phyloP scores from a whole-genome alignment of 768 basidiomycete genomes.

The Russula brevipes region DNA sequence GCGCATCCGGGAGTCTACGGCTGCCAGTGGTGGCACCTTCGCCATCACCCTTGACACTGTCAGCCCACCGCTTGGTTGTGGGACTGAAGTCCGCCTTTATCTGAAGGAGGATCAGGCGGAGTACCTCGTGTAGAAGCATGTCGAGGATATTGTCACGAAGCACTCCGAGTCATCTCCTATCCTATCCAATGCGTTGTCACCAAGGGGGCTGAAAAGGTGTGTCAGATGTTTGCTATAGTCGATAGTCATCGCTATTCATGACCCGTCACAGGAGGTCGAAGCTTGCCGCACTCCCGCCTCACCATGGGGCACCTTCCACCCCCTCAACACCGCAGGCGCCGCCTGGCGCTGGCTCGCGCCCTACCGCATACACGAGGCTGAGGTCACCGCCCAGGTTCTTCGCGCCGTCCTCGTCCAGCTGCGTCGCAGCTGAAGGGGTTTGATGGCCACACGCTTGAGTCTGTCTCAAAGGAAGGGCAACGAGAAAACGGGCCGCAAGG shows the following conservation, averaged over 20 bases:
- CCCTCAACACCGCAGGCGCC: too few relatives aligned
- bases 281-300: too few relatives aligned
- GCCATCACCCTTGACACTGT: constrained; percentile 92
- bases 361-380: too few relatives aligned
- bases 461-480: constrained; percentile 99
- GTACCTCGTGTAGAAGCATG: constrained; percentile 98
- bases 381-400: too few relatives aligned
- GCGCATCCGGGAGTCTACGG: constrained; percentile 99
- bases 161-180: constrained; percentile 99
- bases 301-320: too few relatives aligned
- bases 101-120: constrained; percentile 99
- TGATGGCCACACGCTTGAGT: constrained; percentile 94
- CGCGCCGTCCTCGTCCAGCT: too few relatives aligned
- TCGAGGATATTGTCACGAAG: constrained; percentile 99
- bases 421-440: constrained; percentile 99
- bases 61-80: constrained; percentile 89
- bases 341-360: too few relatives aligned
- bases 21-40: constrained; percentile 98
- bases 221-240: constrained; percentile 25
- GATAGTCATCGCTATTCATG: constrained; percentile 1
- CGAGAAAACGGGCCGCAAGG: constrained; percentile 89
- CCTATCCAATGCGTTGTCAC: constrained; percentile 97
- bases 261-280: constrained; percentile 67
- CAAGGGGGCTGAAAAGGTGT: constrained; percentile 98
- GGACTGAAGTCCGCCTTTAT: constrained; percentile 86